phyloP scores from a whole-genome alignment of 2,329 filamentous ascomycete species.

The Apiospora pterosperma region DNA sequence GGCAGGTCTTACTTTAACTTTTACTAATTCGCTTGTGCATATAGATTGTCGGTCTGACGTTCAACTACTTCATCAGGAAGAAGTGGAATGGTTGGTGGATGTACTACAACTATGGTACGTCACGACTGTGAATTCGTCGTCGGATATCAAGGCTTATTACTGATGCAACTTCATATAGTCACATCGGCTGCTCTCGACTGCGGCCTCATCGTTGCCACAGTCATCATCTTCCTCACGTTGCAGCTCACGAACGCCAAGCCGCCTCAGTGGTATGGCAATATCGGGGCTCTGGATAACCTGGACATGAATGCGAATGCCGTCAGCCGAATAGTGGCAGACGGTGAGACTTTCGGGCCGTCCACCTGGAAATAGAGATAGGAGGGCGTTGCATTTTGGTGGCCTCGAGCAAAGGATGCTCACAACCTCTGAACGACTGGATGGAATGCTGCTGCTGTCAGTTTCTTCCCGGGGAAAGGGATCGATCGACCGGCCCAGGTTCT shows the following conservation, averaged over 20 bases:
- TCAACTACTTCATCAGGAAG: conserved; percentile 27
- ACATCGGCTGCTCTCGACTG: conserved; percentile 41
- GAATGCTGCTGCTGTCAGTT: neutral
- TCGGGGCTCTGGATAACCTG: conserved; percentile 33
- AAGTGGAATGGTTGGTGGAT: conserved; percentile 29
- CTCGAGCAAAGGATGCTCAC: neutral
- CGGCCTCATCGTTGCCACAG: conserved; percentile 31
- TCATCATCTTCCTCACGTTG: conserved; percentile 25
- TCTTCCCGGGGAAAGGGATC: neutral
- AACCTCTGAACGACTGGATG: neutral
- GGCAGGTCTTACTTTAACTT: conserved; percentile 10
- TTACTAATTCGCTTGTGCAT: conserved; percentile 26
- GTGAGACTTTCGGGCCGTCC: conserved; percentile 38
- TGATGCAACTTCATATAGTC: conserved; percentile 46
- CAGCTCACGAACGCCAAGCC: conserved; percentile 30
- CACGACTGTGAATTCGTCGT: neutral
- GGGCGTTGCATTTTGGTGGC: too few relatives aligned
- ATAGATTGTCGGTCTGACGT: conserved; percentile 23
- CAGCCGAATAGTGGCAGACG: conserved; percentile 27
- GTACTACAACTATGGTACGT: conserved; percentile 19
- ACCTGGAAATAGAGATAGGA: conserved; percentile 16
- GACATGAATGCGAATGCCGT: conserved; percentile 33
- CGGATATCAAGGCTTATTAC: conserved; percentile 31
- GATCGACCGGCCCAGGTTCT: neutral
- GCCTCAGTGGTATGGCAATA: conserved; percentile 44